Percentiles rank a stretch among this genome's conserved stretches.
Evolutionary conservation across 345 rosid species (phyloP).

Genomic region (Salix dunnii): DNA sequence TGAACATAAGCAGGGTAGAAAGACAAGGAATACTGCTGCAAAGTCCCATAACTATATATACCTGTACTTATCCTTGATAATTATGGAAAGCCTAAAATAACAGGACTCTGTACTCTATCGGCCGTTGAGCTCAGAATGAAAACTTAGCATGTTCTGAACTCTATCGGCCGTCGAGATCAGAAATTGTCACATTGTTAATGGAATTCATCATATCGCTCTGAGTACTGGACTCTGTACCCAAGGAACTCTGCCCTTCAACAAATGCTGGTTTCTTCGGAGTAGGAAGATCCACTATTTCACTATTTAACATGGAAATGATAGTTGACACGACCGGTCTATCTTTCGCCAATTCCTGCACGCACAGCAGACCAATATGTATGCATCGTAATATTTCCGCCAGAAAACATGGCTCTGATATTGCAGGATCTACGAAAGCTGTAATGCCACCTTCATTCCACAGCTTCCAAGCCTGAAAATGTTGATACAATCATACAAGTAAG

Average conservation of each 20-base stretch:
- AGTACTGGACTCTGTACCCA: no score
- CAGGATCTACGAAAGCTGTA: neutral
- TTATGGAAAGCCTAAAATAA: no score
- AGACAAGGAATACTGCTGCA: no score
- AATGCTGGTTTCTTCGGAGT: constrained; percentile 17
- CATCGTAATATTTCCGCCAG: neutral
- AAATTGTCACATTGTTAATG: neutral
- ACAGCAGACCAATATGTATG: constrained; percentile 26
- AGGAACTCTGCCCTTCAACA: no score
- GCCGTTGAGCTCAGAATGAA: neutral
- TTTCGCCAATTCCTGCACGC: constrained; percentile 20
- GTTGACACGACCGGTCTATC: no score
- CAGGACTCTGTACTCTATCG: neutral
- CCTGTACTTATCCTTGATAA: no score
- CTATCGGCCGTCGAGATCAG: neutral
- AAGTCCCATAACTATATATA: no score
- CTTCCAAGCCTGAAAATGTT: constrained; percentile 19
- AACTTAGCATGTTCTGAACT: no score
- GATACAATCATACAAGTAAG: neutral
- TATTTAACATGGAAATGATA: neutral
- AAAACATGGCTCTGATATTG: neutral
- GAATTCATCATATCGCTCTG: no score
- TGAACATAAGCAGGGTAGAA: no score
- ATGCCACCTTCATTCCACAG: constrained; percentile 18
- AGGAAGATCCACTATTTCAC: constrained; percentile 19